Evolutionary conservation across 495 filamentous ascomycete species (phyloP), one percentile per base, ranked within the genome.

Genomic region (Talaromyces liani): DNA sequence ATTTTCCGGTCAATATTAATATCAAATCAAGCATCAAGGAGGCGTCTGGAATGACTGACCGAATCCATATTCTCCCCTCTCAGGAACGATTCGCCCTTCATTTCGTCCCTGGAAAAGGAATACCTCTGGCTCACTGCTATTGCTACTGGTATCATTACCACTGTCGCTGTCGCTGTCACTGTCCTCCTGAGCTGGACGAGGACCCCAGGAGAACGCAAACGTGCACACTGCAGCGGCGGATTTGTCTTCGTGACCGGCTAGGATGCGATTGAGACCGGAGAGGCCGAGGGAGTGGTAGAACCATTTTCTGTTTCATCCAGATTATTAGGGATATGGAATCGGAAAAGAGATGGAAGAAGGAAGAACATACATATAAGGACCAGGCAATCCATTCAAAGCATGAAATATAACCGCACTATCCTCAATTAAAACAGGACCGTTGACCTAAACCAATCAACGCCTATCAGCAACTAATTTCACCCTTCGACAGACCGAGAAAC

Each of bases 391-490:
- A 24, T 88, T 83, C 64, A 94, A 78, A 12, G 91, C 91, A 71
- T 88, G 85, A 73, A 96, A 96, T 77, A 89, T 91, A 41, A 97
- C 77, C 71, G 87, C 89, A 10, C 92, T 96, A 75, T 97, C 92
- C 73, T 97, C 92, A n/a, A 94, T 90, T n/a, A 96, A 80, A 27
- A 96, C 93, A 7, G 93, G 91, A 1, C 91, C 92, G 63, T 83
- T 67, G 53, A 91, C 70, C 90, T 93, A 55, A 8, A 1, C 45
- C n/a, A 16, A 49, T 49, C 45, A 49, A 20, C 45, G 20, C 4
- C 39, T n/a, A 45, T 18, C 2, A 49, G 45, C 7, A 49, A n/a
- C 4, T 3, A 10, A 45, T 6, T 18, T 12, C 10, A 36, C 39
- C 39, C 1, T 45, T 6, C 39, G 6, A 45, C 6, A n/a, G 16